These are phyloP conservation scores for Trichosporon sp. DNA, from an alignment of 1,284 basidiomycete genomes.

Conservation along the genomic window DNA sequence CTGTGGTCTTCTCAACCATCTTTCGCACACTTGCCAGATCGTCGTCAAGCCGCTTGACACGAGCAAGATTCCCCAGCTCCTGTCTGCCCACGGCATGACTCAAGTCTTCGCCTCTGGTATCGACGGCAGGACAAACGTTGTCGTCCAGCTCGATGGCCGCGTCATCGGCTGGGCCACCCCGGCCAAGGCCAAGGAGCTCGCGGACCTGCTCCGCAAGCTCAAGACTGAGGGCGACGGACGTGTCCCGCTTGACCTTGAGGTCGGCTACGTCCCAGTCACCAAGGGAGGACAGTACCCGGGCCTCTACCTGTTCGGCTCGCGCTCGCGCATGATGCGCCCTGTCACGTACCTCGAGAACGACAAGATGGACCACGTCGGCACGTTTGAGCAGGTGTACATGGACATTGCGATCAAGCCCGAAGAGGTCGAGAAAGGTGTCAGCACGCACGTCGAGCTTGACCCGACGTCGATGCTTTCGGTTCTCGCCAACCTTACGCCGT, in stretches of 20 bases:
- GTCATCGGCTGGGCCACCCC: slow-evolving; percentile 94
- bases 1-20: slow-evolving; percentile 96
- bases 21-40: slow-evolving; percentile 91
- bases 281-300: slow-evolving; percentile 97
- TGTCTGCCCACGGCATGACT: slow-evolving; percentile 91
- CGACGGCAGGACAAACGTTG: slow-evolving; percentile 78
- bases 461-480: slow-evolving; percentile 93
- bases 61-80: slow-evolving; percentile 76
- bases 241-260: slow-evolving; percentile 91
- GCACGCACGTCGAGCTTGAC: slow-evolving; percentile 89
- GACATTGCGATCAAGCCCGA: slow-evolving; percentile 90
- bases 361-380: slow-evolving; percentile 84
- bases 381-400: slow-evolving; percentile 99
- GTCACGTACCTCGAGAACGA: slow-evolving; percentile 89
- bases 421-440: slow-evolving; percentile 80
- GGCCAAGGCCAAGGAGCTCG: slow-evolving; percentile 74
- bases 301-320: slow-evolving; percentile 86
- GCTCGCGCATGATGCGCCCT: slow-evolving; percentile 96
- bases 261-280: slow-evolving; percentile 86
- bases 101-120: slow-evolving; percentile 76
- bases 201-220: slow-evolving; percentile 83
- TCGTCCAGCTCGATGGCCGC: slow-evolving; percentile 90
- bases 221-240: slow-evolving; percentile 86
- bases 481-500: slow-evolving; percentile 66
- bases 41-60: slow-evolving; percentile 77